A percentile compares a stretch with the other conserved stretches of the same genome.
These are phyloP conservation scores for Fraxinus americana DNA, from an alignment of 257 asterid species.

Conservation along the genomic window DNA sequence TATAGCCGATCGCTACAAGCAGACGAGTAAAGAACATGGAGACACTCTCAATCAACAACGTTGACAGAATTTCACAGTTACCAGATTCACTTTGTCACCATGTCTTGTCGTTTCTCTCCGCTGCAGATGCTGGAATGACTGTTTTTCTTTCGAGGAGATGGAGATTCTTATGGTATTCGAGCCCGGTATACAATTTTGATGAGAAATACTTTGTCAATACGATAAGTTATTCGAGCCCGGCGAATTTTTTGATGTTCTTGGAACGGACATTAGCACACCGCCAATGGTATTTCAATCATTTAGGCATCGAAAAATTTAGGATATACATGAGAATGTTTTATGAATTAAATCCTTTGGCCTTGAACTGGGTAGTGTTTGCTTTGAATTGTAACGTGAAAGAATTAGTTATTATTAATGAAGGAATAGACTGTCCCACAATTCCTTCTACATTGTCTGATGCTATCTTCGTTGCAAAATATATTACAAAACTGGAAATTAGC, in stretches of 20 bases:
- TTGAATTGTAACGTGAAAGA: not conserved
- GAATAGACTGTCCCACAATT: not conserved
- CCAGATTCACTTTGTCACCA: not conserved
- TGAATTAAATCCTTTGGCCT: not conserved
- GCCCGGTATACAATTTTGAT: not conserved
- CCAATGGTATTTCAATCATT: not conserved
- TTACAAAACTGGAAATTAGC: not conserved
- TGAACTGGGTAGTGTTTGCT: not conserved
- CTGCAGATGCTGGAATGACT: not conserved
- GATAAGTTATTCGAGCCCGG: not conserved
- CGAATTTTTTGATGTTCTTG: not conserved
- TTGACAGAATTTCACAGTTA: not conserved
- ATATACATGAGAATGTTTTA: not conserved
- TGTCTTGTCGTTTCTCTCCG: not conserved
- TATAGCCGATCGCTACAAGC: no score
- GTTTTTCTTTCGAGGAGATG: not conserved
- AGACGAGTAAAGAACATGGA: no score
- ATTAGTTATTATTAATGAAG: not conserved
- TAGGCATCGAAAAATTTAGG: not conserved
- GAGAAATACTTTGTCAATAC: not conserved
- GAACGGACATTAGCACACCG: not conserved
- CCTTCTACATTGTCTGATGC: not conserved
- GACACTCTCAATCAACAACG: not conserved
- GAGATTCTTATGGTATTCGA: not conserved
- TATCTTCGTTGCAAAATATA: not conserved